phyloP scores from a whole-genome alignment of 2,329 filamentous ascomycete genomes.

The Triangularia setosa region DNA sequence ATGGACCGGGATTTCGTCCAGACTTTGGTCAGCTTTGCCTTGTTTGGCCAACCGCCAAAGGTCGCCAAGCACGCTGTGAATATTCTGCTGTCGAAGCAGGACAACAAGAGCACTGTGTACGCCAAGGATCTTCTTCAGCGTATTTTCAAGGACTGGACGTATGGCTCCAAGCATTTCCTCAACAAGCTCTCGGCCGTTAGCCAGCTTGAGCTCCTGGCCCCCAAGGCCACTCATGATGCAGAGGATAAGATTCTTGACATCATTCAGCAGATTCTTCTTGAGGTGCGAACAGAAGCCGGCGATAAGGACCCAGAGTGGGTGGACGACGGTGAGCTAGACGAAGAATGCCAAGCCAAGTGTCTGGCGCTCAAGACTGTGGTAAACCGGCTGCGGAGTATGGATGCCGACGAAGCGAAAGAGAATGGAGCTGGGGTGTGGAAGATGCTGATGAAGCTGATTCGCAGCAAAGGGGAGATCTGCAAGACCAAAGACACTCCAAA shows the following conservation, averaged over 20 bases:
- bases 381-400: constrained; percentile 69
- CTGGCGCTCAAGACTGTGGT: constrained; percentile 82
- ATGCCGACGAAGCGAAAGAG: constrained; percentile 50
- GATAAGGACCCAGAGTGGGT: constrained; percentile 62
- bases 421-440: constrained; percentile 68
- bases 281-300: constrained; percentile 61
- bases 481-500: constrained; percentile 71
- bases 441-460: constrained; percentile 72
- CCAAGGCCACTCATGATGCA: constrained; percentile 67
- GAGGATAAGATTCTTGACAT: constrained; percentile 77
- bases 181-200: constrained; percentile 68
- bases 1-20: constrained; percentile 76
- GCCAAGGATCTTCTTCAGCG: constrained; percentile 78
- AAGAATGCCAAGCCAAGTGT: constrained; percentile 78
- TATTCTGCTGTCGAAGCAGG: constrained; percentile 72
- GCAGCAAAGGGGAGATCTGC: constrained; percentile 73
- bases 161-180: constrained; percentile 70
- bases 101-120: constrained; percentile 74
- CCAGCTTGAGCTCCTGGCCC: constrained; percentile 72
- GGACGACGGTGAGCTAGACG: constrained; percentile 63
- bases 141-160: constrained; percentile 69
- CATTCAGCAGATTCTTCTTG: constrained; percentile 68
- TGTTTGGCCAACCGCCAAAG: constrained; percentile 74
- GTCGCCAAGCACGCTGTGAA: constrained; percentile 92
- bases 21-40: constrained; percentile 76